These are phyloP conservation scores for Calocybe indica DNA, from an alignment of 768 basidiomycete genomes.

Conservation along the genomic window DNA sequence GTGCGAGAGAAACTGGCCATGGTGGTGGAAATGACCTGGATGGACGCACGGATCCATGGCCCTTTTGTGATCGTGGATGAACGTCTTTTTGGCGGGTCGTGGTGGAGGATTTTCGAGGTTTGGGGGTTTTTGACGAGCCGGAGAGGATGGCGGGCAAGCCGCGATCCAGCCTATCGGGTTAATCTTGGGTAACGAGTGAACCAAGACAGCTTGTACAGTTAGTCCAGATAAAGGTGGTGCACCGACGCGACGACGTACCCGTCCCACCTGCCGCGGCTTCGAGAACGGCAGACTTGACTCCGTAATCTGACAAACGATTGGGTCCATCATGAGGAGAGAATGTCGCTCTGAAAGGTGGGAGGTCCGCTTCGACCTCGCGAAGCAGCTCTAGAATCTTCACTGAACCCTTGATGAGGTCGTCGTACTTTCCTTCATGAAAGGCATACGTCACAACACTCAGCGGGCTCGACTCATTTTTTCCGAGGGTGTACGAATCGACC, in stretches of 20 bases:
- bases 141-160: constrained; percentile 32
- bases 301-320: constrained; percentile 29
- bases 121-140: constrained; percentile 26
- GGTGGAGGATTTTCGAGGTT: constrained; percentile 29
- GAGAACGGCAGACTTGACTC: constrained; percentile 20
- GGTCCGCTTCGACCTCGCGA: constrained; percentile 27
- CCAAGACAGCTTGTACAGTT: no score
- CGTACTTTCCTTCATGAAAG: constrained; percentile 28
- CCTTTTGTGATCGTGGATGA: constrained; percentile 41
- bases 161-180: constrained; percentile 30
- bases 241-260: no score
- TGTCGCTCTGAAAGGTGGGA: constrained; percentile 42
- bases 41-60: constrained; percentile 49
- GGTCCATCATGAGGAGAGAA: constrained; percentile 41
- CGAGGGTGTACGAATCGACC: constrained; percentile 28
- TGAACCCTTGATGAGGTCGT: constrained; percentile 28
- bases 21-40: constrained; percentile 35
- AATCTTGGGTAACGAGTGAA: constrained; percentile 30
- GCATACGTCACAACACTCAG: constrained; percentile 25
- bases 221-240: no score
- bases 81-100: constrained; percentile 29
- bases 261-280: constrained; percentile 20
- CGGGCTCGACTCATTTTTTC: constrained; percentile 13
- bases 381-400: constrained; percentile 28
- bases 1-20: constrained; percentile 49